Evolutionary conservation across 2,329 filamentous ascomycete genomes (phyloP), one percentile per base, ranked within the genome.

Genomic region (Alternaria triticimaculans): DNA sequence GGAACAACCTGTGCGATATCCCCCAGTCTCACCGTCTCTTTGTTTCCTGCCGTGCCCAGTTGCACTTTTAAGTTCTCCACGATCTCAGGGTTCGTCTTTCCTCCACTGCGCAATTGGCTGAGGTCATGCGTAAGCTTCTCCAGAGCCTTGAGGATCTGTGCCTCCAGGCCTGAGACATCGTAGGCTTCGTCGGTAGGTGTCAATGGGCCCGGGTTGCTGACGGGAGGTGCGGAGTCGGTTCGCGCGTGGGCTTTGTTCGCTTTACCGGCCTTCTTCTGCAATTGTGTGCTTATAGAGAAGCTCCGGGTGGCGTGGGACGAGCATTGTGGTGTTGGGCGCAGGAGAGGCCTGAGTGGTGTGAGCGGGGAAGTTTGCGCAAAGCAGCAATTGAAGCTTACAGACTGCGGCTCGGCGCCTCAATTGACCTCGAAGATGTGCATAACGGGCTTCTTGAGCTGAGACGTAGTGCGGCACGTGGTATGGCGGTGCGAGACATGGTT

Each of bases 1-100:
- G 88, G 88, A 43, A 92, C 82, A 15, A 92, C 87, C 73, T 91
- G 89, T 3, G 89, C 90, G 60, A 92, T 73, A 73, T 91, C 89
- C 10, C 85, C 84, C 55, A 92, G 71, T 65, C 81, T 84, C 53
- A 87, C 83, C 2, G 79, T 86, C 62, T 86, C 82, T 62, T 85
- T 87, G 44, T 72, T 74, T 59, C 72, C 69, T 30, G 72, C 76
- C 51, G 79, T 82, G 61, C 89, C 83, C 51, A 90, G 71, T 54
- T 85, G 81, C n/a, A 92, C 89, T 41, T 85, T 84, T 57, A 92
- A 71, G 20, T 79, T 81, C 77, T 92, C 90, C 28, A 92, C 81
- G 2, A 86, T 76, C 51, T 89, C 86, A 0, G 88, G 86, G 65
- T 89, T 90, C 73, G 90, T 85, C 25, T 88, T 80, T 0, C 89